Base-by-base conservation (phyloP, 306 rosid genomes). In the Amphicarpaea edgeworthii region DNA sequence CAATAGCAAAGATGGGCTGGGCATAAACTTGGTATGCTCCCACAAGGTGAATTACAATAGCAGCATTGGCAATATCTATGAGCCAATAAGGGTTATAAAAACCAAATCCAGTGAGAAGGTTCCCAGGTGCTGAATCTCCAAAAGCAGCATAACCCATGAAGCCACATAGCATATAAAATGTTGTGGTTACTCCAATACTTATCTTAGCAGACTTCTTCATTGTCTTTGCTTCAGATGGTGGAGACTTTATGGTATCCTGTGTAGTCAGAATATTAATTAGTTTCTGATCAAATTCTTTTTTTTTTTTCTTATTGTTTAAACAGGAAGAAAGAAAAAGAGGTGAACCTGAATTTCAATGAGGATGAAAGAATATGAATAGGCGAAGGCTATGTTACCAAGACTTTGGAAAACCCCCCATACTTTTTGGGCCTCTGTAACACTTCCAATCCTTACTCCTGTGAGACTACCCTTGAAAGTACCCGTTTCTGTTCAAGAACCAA, bases 11-110 rank as follows among this genome's bases (percentile, higher is more conserved):
- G 49, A 93, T 68, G 49, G 96, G 96, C 58, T 93, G 98, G 20
- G 80, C 77, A 65, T 58, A 89, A 2, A 90, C 95, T 85, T 93
- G 98, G 83, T 89, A 93, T 9, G 96, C 93, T 5, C 98, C 98
- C 7, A 90, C 76, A 8, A 93, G 90, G 51, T 93, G 98, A 78
- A 93, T 64, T 14, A 85, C 88, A 0, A 93, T 80, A 20, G 96
- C 89, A 0, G 78, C 88, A 49, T 93, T 93, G 4, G 91, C 98
- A 10, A 82, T 68, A 53, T 93, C 96, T 16, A 90, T 41, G 47
- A 93, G 83, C 98, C 95, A 87, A 68, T 12, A 88, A 16, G 98
- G 95, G 49, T 89, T 82, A 72, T 47, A 88, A 68, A 70, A 81
- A n/a, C 85, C 90, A 53, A 93, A 93, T 6, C 93, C 96, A 0